Evolutionary conservation across 257 asterid genomes (phyloP).

Genomic region (Solanum habrochaites): DNA sequence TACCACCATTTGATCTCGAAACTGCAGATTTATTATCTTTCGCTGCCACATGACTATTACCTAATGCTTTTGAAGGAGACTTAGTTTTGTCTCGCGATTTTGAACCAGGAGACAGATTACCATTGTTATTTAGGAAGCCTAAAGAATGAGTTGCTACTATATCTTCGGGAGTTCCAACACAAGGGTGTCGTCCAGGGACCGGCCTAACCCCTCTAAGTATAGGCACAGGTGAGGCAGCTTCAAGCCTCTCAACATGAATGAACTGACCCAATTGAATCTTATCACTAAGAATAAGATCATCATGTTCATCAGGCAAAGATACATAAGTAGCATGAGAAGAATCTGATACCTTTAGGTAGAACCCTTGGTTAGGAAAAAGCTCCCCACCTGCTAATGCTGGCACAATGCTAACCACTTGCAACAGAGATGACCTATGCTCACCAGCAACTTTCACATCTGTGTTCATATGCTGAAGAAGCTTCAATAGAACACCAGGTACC

Average conservation of each 20-base stretch:
- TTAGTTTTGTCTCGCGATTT: constrained; percentile 31
- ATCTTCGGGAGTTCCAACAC: constrained; percentile 93
- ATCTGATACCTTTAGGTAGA: constrained; percentile 95
- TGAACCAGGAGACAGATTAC: constrained; percentile 26
- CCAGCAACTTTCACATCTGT: constrained; percentile 94
- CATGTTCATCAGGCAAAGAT: constrained; percentile 85
- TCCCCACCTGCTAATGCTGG: constrained; percentile 97
- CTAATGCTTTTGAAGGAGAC: constrained; percentile 11
- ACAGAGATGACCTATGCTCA: constrained; percentile 83
- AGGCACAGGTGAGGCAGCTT: constrained; percentile 93
- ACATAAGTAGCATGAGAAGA: constrained; percentile 97
- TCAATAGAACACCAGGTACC: constrained; percentile 85
- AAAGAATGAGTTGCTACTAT: constrained; percentile 80
- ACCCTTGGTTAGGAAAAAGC: constrained; percentile 89
- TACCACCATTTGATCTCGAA: constrained; percentile 22
- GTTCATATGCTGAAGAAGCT: constrained; percentile 96
- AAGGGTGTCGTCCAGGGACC: constrained; percentile 88
- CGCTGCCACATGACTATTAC: constrained; percentile 11
- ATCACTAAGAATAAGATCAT: constrained; percentile 86
- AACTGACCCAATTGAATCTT: constrained; percentile 95
- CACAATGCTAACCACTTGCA: constrained; percentile 92
- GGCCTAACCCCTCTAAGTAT: constrained; percentile 78
- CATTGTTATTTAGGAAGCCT: constrained; percentile 63
- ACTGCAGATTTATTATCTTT: constrained; percentile 36
- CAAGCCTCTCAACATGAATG: constrained; percentile 85